A percentile compares a stretch with the other conserved stretches of the same genome.
These are phyloP conservation scores for Ophiostoma novo-ulmi DNA, from an alignment of 2,329 filamentous ascomycete genomes.

Conservation along the genomic window DNA sequence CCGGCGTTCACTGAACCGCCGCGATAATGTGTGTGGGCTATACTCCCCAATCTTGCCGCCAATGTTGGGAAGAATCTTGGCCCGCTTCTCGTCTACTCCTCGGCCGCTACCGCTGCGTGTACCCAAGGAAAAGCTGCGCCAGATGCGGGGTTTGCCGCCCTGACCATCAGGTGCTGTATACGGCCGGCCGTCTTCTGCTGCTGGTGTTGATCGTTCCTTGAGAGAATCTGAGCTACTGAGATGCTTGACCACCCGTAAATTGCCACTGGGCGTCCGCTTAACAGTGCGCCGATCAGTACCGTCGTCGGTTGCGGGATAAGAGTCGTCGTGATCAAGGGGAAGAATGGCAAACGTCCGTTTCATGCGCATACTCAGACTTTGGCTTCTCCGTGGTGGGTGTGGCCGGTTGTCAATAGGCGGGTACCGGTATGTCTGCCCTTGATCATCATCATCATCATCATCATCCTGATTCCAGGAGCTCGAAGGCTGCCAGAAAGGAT, in stretches of 20 bases:
- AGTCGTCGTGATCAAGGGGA: slow-evolving; percentile 43
- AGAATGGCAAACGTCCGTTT: slow-evolving; percentile 58
- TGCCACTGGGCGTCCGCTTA: slow-evolving; percentile 54
- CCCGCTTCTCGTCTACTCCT: background rate
- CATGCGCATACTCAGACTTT: slow-evolving; percentile 52
- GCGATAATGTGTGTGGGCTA: slow-evolving; percentile 47
- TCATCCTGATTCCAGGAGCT: slow-evolving; percentile 40
- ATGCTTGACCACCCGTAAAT: slow-evolving; percentile 53
- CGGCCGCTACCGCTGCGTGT: background rate
- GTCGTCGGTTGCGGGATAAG: slow-evolving; percentile 27
- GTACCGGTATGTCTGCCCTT: slow-evolving; percentile 42
- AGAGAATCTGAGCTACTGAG: slow-evolving; percentile 46
- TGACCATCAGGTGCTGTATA: slow-evolving; percentile 35
- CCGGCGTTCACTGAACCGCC: slow-evolving; percentile 53
- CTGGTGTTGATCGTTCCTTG: slow-evolving; percentile 27
- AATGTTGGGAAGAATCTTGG: slow-evolving; percentile 35
- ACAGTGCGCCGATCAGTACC: slow-evolving; percentile 53
- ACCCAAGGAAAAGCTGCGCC: slow-evolving; percentile 17
- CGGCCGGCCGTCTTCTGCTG: slow-evolving; percentile 31
- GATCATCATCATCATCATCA: slow-evolving; percentile 35
- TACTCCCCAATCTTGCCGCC: slow-evolving; percentile 47
- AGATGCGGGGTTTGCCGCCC: slow-evolving; percentile 28
- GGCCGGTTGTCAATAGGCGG: slow-evolving; percentile 48
- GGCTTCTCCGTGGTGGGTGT: slow-evolving; percentile 41
- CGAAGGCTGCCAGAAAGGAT: slow-evolving; percentile 57